Percentiles rank a stretch among this genome's conserved stretches.
Evolutionary conservation across 1,284 basidiomycete species (phyloP).

Genomic region (Caloboletus firmus): DNA sequence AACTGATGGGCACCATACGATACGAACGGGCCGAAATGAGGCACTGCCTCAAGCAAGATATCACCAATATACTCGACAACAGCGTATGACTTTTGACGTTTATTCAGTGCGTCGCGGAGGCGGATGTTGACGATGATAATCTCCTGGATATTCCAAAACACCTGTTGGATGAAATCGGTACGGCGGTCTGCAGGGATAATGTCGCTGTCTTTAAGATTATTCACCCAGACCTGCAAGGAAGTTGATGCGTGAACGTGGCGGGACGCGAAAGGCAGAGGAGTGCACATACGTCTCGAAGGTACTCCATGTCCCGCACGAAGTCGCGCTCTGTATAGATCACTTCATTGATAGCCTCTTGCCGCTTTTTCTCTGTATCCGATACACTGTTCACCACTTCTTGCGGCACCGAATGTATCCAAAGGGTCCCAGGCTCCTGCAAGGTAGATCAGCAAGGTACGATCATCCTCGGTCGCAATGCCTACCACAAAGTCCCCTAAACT

Average conservation of each 20-base stretch:
- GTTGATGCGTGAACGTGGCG: constrained; percentile 3
- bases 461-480: constrained; percentile 25
- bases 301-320: constrained; percentile 98
- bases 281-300: constrained; percentile 84
- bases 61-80: constrained; percentile 93
- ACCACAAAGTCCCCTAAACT: constrained; percentile 81
- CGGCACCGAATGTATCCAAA: constrained; percentile 97
- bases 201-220: constrained; percentile 75
- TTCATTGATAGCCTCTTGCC: constrained; percentile 99
- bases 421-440: constrained; percentile 79
- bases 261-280: constrained; percentile 1
- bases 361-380: constrained; percentile 89
- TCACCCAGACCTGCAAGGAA: constrained; percentile 79
- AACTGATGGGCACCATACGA: constrained; percentile 95
- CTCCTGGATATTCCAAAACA: constrained; percentile 98
- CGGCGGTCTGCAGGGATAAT: constrained; percentile 78
- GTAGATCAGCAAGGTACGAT: constrained; percentile 10
- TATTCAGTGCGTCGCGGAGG: constrained; percentile 90
- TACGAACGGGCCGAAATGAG: constrained; percentile 91
- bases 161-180: constrained; percentile 88
- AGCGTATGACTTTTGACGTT: constrained; percentile 92
- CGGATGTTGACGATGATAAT: constrained; percentile 90
- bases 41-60: constrained; percentile 86
- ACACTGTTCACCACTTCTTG: constrained; percentile 93
- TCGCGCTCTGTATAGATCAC: constrained; percentile 98